Evolutionary conservation across 2,329 filamentous ascomycete genomes (phyloP), one percentile per base, ranked within the genome.

Genomic region (Aspergillus viridinutans): DNA sequence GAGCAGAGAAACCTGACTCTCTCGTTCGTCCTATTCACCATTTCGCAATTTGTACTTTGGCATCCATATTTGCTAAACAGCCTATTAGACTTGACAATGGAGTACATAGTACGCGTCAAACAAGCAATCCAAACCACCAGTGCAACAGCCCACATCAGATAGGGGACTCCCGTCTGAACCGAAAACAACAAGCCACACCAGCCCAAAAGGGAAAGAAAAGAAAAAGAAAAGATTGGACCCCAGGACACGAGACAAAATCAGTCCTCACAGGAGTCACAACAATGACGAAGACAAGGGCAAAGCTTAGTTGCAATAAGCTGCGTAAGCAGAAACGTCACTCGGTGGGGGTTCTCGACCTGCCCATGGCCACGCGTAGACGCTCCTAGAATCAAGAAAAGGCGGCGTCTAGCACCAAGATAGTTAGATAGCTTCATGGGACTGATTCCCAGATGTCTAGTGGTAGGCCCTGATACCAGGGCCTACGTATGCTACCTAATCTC

Each of bases 301-400:
- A 47, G 43, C 43, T 47, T 47, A 47, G 43, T 47, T 47, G 43
- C 21, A 23, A 23, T 50, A 53, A 56, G 52, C 58, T 63, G 57
- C 62, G 62, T 64, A 58, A 64, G 61, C 62, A 53, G 56, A 64
- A 54, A 63, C 62, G 62, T 62, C 61, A 64, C 55, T 56, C 50
- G 53, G 62, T 63, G 61, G 62, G 62, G 8, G 61, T 57, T 53
- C 49, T 49, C 48, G 50, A 52, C 50, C 47, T 52, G 43, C 50
- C 47, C 47, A 54, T 48, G 47, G 52, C 29, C 42, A 38, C 55
- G 58, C 50, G 50, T 60, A 17, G 32, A 35, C 32, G n/a, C 40
- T 21, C n/a, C 42, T 23, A 45, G 42, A 12, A 23, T 12, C 21
- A 45, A 2, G 38, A 3, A 10, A 45, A 3, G 8, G 20, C 42